These are phyloP conservation scores for Mollisia scopiformis DNA, from an alignment of 2,329 filamentous ascomycete species.

Conservation along the genomic window DNA sequence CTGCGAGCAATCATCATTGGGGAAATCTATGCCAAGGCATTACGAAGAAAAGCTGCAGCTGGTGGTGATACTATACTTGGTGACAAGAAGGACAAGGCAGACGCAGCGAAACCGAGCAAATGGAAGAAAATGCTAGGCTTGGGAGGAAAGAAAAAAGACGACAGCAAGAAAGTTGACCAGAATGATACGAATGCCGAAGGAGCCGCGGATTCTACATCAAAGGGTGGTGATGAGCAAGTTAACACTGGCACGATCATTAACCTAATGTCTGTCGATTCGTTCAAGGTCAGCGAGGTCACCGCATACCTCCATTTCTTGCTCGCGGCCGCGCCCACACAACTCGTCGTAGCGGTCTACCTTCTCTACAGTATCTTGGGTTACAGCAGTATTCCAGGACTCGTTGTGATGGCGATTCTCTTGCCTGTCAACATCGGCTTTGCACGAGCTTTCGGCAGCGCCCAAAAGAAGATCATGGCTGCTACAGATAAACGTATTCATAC, in stretches of 20 bases:
- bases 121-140: slow-evolving; percentile 62
- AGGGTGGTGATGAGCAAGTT: slow-evolving; percentile 69
- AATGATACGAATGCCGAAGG: slow-evolving; percentile 11
- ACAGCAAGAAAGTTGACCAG: slow-evolving; percentile 45
- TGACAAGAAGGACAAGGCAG: slow-evolving; percentile 47
- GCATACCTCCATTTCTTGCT: slow-evolving; percentile 96
- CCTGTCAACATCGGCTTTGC: slow-evolving; percentile 91
- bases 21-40: slow-evolving; percentile 94
- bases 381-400: slow-evolving; percentile 91
- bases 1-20: slow-evolving; percentile 94
- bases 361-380: slow-evolving; percentile 89
- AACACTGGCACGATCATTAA: slow-evolving; percentile 99
- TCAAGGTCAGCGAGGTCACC: slow-evolving; percentile 95
- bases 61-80: slow-evolving; percentile 75
- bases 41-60: slow-evolving; percentile 86
- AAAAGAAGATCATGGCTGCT: slow-evolving; percentile 88
- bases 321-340: slow-evolving; percentile 86
- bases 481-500: slow-evolving; percentile 96
- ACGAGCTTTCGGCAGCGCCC: slow-evolving; percentile 80
- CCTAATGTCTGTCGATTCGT: slow-evolving; percentile 98
- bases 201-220: slow-evolving; percentile 15
- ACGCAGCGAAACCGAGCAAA: slow-evolving; percentile 44
- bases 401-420: slow-evolving; percentile 85
- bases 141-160: slow-evolving; percentile 41
- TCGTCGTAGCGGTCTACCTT: slow-evolving; percentile 77